Conservation (phyloP, 768 basidiomycete species). For the Phylloporus sp. region DNA sequence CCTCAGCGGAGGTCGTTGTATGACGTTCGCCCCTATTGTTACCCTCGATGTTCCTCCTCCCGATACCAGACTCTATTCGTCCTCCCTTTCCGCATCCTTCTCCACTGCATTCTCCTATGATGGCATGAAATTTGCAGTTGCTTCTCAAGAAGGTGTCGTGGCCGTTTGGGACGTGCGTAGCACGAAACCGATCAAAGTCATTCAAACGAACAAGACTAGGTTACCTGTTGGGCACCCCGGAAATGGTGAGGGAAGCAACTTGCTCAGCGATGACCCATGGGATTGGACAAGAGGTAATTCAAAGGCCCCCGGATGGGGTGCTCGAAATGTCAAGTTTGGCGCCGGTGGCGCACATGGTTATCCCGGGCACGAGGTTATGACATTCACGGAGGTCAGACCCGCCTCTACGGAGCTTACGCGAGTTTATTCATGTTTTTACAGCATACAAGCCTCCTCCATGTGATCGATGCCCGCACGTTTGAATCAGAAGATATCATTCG, state of each 20-base stretch:
- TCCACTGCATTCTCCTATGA: conserved; percentile 75
- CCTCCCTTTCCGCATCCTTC: conserved; percentile 66
- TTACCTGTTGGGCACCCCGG: conserved; percentile 27
- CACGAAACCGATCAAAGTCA: conserved; percentile 63
- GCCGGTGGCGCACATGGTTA: conserved; percentile 47
- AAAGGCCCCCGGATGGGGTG: conserved; percentile 77
- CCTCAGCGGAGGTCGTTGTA: conserved; percentile 58
- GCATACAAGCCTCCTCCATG: conserved; percentile 80
- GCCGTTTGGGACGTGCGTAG: conserved; percentile 83
- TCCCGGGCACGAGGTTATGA: conserved; percentile 69
- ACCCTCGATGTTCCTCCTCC: conserved; percentile 67
- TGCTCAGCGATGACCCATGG: conserved; percentile 62
- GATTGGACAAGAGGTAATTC: conserved; percentile 59
- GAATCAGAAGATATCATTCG: conserved; percentile 68
- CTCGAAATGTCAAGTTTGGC: conserved; percentile 82
- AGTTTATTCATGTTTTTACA: conserved; percentile 29
- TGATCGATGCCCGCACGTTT: conserved; percentile 85
- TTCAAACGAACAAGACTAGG: conserved; percentile 49
- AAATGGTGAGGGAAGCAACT: conserved; percentile 44
- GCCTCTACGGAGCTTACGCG: not conserved
- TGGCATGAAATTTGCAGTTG: conserved; percentile 77
- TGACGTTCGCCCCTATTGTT: conserved; percentile 62
- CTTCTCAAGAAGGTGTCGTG: conserved; percentile 76
- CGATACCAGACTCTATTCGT: conserved; percentile 37
- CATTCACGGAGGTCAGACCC: conserved; percentile 78